These are phyloP conservation scores for Diophrys sp. DNA, from an alignment of 73 alveolate genomes.

Conservation along the genomic window DNA sequence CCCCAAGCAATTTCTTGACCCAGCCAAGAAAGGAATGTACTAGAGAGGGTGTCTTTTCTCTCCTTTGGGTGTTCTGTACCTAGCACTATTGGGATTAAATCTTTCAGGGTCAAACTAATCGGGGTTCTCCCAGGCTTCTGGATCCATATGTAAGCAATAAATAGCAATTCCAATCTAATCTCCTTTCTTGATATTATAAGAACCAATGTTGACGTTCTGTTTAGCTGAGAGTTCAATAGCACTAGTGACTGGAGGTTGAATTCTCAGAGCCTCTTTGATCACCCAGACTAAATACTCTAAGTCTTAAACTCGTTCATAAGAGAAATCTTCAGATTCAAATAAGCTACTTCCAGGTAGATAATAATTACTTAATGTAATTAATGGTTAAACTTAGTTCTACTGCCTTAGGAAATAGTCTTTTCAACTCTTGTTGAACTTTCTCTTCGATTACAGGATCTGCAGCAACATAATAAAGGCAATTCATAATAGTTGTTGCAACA, in stretches of 20 bases:
- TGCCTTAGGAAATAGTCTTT: not conserved
- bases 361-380: too few relatives aligned
- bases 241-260: slow-evolving; percentile 7
- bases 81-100: slow-evolving; percentile 6
- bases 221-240: not conserved
- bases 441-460: not conserved
- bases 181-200: not conserved
- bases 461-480: not conserved
- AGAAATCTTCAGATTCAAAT: not conserved
- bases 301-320: not conserved
- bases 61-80: not conserved
- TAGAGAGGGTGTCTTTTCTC: slow-evolving; percentile 2
- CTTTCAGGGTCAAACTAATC: slow-evolving; percentile 13
- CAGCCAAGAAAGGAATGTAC: not conserved
- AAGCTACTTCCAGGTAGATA: not conserved
- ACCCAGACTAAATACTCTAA: not conserved
- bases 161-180: not conserved
- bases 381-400: too few relatives aligned
- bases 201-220: not conserved
- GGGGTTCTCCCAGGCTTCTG: slow-evolving; percentile 5
- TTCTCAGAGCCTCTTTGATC: slow-evolving; percentile 5
- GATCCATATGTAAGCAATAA: not conserved
- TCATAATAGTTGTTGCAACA: not conserved
- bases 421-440: not conserved
- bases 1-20: slow-evolving; percentile 7